phyloP scores from a whole-genome alignment of 768 basidiomycete genomes.

The Leccinum imitatum region DNA sequence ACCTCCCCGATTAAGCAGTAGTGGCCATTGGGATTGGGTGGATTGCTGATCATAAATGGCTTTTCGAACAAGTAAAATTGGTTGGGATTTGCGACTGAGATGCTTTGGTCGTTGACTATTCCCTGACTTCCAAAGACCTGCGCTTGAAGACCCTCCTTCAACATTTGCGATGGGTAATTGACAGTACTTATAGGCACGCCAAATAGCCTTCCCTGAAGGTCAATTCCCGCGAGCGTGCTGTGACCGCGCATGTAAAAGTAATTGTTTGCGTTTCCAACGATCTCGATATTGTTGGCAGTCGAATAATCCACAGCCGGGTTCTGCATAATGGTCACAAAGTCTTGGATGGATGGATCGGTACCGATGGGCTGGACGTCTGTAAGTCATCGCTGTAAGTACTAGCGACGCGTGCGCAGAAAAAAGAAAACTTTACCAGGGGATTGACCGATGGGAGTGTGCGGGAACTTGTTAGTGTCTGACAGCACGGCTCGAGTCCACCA shows the following conservation, averaged over 20 bases:
- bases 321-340: background rate
- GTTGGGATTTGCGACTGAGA: background rate
- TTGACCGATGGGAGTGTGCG: background rate
- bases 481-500: slow-evolving; percentile 7
- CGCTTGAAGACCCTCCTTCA: background rate
- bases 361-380: slow-evolving; percentile 12
- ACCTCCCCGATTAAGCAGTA: slow-evolving; percentile 10
- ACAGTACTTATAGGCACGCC: background rate
- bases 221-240: slow-evolving; percentile 9
- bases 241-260: slow-evolving; percentile 14
- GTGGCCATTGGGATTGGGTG: background rate
- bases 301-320: slow-evolving; percentile 5
- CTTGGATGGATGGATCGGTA: background rate
- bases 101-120: slow-evolving; percentile 4
- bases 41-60: slow-evolving; percentile 1
- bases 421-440: slow-evolving; percentile 1
- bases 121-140: background rate
- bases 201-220: slow-evolving; percentile 8
- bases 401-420: background rate
- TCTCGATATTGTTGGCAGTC: background rate
- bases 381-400: background rate
- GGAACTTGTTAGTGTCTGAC: slow-evolving; percentile 3
- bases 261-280: slow-evolving; percentile 7
- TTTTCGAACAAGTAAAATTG: slow-evolving; percentile 7
- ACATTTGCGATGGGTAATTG: background rate